Evolutionary conservation across 306 rosid species (phyloP).

Genomic region (Echinosophora koreensis): DNA sequence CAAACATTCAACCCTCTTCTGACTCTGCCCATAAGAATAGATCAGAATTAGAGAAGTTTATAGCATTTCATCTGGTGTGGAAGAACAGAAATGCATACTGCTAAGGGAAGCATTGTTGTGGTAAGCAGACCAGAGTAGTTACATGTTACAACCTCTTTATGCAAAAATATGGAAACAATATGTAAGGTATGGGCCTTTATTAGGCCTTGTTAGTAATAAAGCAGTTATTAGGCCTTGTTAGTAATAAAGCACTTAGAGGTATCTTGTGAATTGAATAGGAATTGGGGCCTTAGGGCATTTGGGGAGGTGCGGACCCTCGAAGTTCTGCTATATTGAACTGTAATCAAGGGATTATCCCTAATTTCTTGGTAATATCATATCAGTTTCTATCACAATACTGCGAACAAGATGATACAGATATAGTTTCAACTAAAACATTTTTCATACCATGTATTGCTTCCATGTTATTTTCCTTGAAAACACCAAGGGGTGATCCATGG

Average conservation of each 20-base stretch:
- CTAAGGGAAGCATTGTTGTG: neutral
- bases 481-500: constrained; percentile 92
- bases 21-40: constrained; percentile 62
- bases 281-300: too few relatives aligned
- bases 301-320: too few relatives aligned
- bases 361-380: too few relatives aligned
- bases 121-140: too few relatives aligned
- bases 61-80: neutral
- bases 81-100: constrained; percentile 12
- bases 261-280: too few relatives aligned
- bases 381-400: neutral
- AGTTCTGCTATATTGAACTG: too few relatives aligned
- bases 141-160: neutral
- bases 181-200: too few relatives aligned
- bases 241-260: too few relatives aligned
- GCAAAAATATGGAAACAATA: constrained; percentile 22
- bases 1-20: constrained; percentile 62
- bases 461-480: constrained; percentile 89
- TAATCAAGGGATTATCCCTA: too few relatives aligned
- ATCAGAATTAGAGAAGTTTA: constrained; percentile 36
- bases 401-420: constrained; percentile 20
- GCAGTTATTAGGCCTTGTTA: too few relatives aligned
- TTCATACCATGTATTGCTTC: constrained; percentile 82
- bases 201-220: too few relatives aligned
- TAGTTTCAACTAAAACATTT: constrained; percentile 24